A percentile compares a stretch with the other conserved stretches of the same genome.
These are phyloP conservation scores for Candida silvatica DNA, from an alignment of 805 yeast genomes.

Conservation along the genomic window DNA sequence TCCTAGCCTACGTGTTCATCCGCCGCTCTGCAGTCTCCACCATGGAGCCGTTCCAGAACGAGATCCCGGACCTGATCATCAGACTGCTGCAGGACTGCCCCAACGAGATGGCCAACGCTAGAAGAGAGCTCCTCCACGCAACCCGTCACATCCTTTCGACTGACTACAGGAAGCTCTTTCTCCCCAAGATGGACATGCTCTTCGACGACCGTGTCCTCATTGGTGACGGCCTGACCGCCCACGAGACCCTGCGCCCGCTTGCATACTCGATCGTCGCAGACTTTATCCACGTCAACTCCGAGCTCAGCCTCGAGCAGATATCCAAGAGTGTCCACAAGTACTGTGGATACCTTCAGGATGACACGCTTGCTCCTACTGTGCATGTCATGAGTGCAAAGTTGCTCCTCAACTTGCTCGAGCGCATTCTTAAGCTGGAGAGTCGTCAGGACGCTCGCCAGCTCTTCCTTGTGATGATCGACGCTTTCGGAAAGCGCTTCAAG, in stretches of 20 bases:
- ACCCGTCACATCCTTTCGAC: slow-evolving; percentile 93
- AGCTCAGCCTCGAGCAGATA: slow-evolving; percentile 72
- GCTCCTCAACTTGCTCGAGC: slow-evolving; percentile 77
- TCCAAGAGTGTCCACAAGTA: slow-evolving; percentile 82
- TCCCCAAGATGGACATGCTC: slow-evolving; percentile 76
- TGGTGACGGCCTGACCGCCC: slow-evolving; percentile 88
- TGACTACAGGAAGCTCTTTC: slow-evolving; percentile 70
- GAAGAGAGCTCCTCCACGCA: slow-evolving; percentile 90
- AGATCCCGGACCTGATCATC: slow-evolving; percentile 81
- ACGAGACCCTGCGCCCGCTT: slow-evolving; percentile 82
- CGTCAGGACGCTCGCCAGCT: slow-evolving; percentile 78
- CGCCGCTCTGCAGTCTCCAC: slow-evolving; percentile 71
- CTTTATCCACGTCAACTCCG: slow-evolving; percentile 83
- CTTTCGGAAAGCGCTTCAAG: slow-evolving; percentile 76
- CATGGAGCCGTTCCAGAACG: slow-evolving; percentile 45
- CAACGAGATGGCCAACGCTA: slow-evolving; percentile 79
- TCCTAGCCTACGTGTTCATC: slow-evolving; percentile 83
- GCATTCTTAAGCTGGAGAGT: slow-evolving; percentile 74
- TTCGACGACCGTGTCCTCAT: slow-evolving; percentile 83
- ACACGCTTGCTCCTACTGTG: slow-evolving; percentile 74
- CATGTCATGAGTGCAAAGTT: slow-evolving; percentile 96
- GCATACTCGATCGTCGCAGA: slow-evolving; percentile 96
- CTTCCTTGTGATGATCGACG: slow-evolving; percentile 76
- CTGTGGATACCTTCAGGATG: slow-evolving; percentile 73
- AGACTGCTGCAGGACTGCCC: slow-evolving; percentile 93